phyloP scores from a whole-genome alignment of 345 rosid genomes.

The Eucalyptus shirleyi region DNA sequence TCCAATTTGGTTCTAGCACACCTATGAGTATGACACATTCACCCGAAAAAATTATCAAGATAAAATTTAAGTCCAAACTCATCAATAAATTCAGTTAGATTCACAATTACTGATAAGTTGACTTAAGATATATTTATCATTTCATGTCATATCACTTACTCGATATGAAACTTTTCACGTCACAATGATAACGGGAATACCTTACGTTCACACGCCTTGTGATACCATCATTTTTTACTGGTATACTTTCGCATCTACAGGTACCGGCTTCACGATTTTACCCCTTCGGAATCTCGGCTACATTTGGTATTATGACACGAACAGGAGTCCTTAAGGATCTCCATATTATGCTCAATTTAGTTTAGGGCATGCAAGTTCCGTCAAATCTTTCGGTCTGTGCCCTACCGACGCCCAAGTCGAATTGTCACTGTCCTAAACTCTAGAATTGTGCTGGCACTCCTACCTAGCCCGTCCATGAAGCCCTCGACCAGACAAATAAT shows the following conservation, averaged over 20 bases:
- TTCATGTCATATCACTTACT: fast-evolving
- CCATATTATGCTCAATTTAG: not conserved
- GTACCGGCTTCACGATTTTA: not conserved
- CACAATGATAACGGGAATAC: not conserved
- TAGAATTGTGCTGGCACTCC: not conserved
- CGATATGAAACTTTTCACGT: fast-evolving
- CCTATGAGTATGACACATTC: too few species aligned
- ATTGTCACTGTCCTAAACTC: not conserved
- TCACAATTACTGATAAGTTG: fast-evolving
- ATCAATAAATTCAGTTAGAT: too few species aligned
- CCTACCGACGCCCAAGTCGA: not conserved
- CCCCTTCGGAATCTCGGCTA: not conserved
- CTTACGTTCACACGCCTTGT: fast-evolving
- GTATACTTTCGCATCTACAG: not conserved
- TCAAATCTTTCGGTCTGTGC: not conserved
- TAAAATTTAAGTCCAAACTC: fast-evolving
- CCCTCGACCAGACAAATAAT: not conserved
- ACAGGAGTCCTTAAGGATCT: not conserved
- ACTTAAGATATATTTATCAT: too few species aligned
- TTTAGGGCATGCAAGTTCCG: not conserved
- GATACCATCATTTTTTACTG: fast-evolving
- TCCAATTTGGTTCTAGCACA: too few species aligned
- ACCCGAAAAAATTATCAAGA: too few species aligned
- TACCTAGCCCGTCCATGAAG: not conserved
- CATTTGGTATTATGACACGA: not conserved